phyloP scores from a whole-genome alignment of 352 stramenopile species.

The Phytophthora chlamydospora region DNA sequence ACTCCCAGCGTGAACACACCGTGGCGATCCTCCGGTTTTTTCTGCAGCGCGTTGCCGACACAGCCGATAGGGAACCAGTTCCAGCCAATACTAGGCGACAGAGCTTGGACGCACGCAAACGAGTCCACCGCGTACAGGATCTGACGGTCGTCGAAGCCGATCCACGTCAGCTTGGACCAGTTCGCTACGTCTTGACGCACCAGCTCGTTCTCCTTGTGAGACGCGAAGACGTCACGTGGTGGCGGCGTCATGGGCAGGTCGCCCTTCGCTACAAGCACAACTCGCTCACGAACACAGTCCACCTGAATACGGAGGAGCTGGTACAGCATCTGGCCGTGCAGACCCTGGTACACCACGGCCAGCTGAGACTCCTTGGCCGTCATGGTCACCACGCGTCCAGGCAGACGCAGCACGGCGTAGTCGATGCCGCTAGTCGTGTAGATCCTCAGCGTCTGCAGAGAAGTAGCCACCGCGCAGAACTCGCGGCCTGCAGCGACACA shows the following conservation, averaged over 20 bases:
- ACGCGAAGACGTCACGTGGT: conserved; percentile 67
- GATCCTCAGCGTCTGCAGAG: conserved; percentile 71
- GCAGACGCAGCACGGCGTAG: conserved; percentile 65
- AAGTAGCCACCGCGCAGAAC: conserved; percentile 83
- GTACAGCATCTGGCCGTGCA: conserved; percentile 52
- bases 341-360: conserved; percentile 73
- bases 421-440: conserved; percentile 74
- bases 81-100: conserved; percentile 56
- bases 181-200: conserved; percentile 46
- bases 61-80: conserved; percentile 81
- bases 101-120: conserved; percentile 64
- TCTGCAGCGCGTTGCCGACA: conserved; percentile 62
- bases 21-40: conserved; percentile 64
- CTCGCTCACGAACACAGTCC: conserved; percentile 42
- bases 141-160: conserved; percentile 77
- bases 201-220: conserved; percentile 68
- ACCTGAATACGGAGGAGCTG: conserved; percentile 61
- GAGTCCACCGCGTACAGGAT: conserved; percentile 80
- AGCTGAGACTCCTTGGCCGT: conserved; percentile 56
- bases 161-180: conserved; percentile 70
- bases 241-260: conserved; percentile 65
- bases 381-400: conserved; percentile 79
- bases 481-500: conserved; percentile 61
- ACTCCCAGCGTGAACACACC: conserved; percentile 72
- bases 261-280: conserved; percentile 54